Evolutionary conservation across 2,329 filamentous ascomycete species (phyloP).

Genomic region (Fusarium buharicum): DNA sequence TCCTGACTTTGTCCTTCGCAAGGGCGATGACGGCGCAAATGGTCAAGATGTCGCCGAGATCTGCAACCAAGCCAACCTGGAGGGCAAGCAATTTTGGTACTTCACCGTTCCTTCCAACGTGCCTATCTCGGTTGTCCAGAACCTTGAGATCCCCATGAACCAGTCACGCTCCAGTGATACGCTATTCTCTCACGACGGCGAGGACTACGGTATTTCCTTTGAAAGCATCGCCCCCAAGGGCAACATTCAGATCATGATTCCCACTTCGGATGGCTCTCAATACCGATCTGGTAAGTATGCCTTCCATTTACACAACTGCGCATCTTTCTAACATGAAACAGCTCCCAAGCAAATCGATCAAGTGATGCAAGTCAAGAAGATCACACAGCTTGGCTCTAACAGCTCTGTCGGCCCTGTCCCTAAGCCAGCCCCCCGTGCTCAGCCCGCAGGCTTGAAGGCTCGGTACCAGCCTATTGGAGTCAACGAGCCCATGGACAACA

Average conservation of each 20-base stretch:
- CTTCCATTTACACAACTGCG: not conserved
- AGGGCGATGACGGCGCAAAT: constrained; percentile 53
- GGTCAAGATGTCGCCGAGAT: constrained; percentile 62
- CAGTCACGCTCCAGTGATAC: constrained; percentile 62
- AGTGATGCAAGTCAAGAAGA: constrained; percentile 72
- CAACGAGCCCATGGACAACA: constrained; percentile 48
- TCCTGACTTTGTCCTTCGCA: constrained; percentile 65
- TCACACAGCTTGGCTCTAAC: constrained; percentile 64
- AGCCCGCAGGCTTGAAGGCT: constrained; percentile 74
- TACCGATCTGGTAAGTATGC: constrained; percentile 65
- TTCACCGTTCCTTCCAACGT: constrained; percentile 78
- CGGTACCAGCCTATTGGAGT: constrained; percentile 75
- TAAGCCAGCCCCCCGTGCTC: constrained; percentile 66
- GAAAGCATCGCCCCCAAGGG: constrained; percentile 61
- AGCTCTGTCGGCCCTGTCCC: constrained; percentile 56
- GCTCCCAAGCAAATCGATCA: constrained; percentile 61
- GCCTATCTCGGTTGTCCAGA: constrained; percentile 73
- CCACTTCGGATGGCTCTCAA: constrained; percentile 63
- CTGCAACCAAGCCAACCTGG: constrained; percentile 67
- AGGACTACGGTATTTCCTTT: constrained; percentile 69
- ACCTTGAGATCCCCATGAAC: constrained; percentile 70
- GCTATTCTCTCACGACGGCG: constrained; percentile 70
- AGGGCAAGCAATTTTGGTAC: constrained; percentile 83
- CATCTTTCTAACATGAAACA: constrained; percentile 30
- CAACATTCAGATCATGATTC: constrained; percentile 70